Base-by-base conservation (phyloP, 1,284 basidiomycete genomes). In the Gymnopus androsaceus region DNA sequence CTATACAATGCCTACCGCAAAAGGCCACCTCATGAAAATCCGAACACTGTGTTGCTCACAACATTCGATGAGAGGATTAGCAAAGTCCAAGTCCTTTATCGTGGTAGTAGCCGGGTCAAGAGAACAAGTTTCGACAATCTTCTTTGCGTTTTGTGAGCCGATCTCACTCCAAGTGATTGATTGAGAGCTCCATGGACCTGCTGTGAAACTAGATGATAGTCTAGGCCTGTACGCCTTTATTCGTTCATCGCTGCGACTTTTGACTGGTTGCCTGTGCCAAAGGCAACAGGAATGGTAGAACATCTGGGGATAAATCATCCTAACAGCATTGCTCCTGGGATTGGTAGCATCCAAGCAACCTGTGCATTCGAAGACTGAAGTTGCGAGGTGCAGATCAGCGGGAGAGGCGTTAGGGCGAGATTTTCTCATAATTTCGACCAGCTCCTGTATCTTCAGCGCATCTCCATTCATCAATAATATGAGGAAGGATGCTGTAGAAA, bases 221-320 rank as follows among this genome's bases (percentile, higher is more conserved):
- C n/a, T n/a, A n/a, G n/a, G n/a, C n/a, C n/a, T n/a, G n/a, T n/a
- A n/a, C n/a, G n/a, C n/a, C n/a, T n/a, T n/a, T n/a, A n/a, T n/a
- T n/a, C 17, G 45, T 8, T 33, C 47, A 49, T 47, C 15, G 23
- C 17, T n/a, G 21, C 5, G 30, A 15, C 25, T 7, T 42, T 9
- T 5, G n/a, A 8, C 14, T 4, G 12, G 9, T 5, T 8, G n/a
- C 3, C n/a, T 25, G 36, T 28, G 28, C 9, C 11, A 6, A 3
- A 48, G 6, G 27, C 33, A 38, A 23, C 53, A 47, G 7, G 8
- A 15, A n/a, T 54, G 53, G 12, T 33, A 48, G 19, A 54, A 54
- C 36, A 54, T 38, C n/a, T 47, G 33, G 23, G 53, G 36, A 33
- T 48, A 54, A 23, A n/a, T n/a, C n/a, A n/a, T n/a, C n/a, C n/a